Base-by-base conservation (phyloP, 306 rosid species). In the Vigna radiata region DNA sequence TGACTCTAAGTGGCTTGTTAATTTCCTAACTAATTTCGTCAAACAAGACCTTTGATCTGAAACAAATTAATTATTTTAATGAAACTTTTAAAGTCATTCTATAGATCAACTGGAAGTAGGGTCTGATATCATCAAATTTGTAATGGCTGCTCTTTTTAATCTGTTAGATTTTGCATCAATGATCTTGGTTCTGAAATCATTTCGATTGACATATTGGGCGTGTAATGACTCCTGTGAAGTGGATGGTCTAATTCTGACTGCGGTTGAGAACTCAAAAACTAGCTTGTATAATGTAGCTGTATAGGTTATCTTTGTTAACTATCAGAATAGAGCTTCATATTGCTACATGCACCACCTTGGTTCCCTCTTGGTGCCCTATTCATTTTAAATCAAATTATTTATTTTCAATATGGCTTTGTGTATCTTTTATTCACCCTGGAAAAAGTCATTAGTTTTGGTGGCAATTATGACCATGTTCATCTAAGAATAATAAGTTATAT, bases 151-250 rank as follows among this genome's bases (percentile, higher is more conserved):
- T 47, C 25, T 73, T 67, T 23, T 21, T 65, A 21, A 72, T 64
- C 61, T 50, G 53, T 31, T 54, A 66, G 72, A 75, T 64, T 37
- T 65, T 66, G 71, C 44, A 19, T 63, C 66, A 62, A 13, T 68
- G 39, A 21, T 43, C 27, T 55, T 41, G 59, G 50, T 64, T 39
- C 9, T 72, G 49, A 43, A 72, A 19, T 75, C 18, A 44, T 46
- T 56, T 18, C 29, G 50, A 53, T 54, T 11, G 60, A 53, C 13
- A 0, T 79, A 11, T 66, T 63, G 44, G 37, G 61, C 18, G 49
- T n/a, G 33, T 14, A 39, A n/a, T 17, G 47, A 52, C 47, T 17
- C 78, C 37, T 10, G 2, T 27, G 48, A 74, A 46, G 70, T 46
- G 44, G 31, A 66, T 60, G 70, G 68, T 39, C 41, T 21, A 23